A percentile compares a stretch with the other conserved stretches of the same genome.
phyloP scores from a whole-genome alignment of 257 asterid genomes.

The Solanum pennellii region DNA sequence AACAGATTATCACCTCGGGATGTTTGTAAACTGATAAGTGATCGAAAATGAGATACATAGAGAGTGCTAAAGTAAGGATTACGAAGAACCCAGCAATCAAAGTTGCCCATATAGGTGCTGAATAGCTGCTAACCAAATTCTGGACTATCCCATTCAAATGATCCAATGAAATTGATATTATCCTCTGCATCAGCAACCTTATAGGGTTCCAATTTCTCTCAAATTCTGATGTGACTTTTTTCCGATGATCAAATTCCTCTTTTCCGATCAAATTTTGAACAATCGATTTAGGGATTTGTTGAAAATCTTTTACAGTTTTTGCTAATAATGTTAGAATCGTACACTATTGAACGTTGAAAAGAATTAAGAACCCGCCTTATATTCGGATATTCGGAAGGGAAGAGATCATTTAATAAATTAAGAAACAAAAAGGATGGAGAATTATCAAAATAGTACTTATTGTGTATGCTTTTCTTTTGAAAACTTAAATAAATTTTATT shows the following conservation, averaged over 20 bases:
- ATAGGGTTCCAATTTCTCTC: not conserved
- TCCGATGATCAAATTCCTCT: not conserved
- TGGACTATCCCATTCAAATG: not conserved
- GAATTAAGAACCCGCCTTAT: not conserved
- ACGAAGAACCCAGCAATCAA: conserved; percentile 59
- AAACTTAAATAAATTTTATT: not conserved
- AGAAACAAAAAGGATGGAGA: not conserved
- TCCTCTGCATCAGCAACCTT: not conserved
- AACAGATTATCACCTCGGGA: conserved; percentile 52
- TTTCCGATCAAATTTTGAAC: not conserved
- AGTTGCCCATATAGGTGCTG: conserved; percentile 84
- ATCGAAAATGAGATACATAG: conserved; percentile 68
- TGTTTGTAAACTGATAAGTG: conserved; percentile 86
- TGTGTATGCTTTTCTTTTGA: not conserved
- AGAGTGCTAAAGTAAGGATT: conserved; percentile 50
- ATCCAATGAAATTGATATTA: not conserved
- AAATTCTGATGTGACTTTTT: not conserved
- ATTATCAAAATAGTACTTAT: not conserved
- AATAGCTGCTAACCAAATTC: conserved; percentile 5
- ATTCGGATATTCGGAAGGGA: not conserved
- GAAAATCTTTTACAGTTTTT: not conserved
- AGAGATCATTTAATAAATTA: not conserved
- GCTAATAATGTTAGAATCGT: not conserved
- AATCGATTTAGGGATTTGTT: not conserved
- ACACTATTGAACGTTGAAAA: not conserved